A percentile compares a stretch with the other conserved stretches of the same genome.
These are phyloP conservation scores for Prunus armeniaca DNA, from an alignment of 306 rosid genomes.

Conservation along the genomic window DNA sequence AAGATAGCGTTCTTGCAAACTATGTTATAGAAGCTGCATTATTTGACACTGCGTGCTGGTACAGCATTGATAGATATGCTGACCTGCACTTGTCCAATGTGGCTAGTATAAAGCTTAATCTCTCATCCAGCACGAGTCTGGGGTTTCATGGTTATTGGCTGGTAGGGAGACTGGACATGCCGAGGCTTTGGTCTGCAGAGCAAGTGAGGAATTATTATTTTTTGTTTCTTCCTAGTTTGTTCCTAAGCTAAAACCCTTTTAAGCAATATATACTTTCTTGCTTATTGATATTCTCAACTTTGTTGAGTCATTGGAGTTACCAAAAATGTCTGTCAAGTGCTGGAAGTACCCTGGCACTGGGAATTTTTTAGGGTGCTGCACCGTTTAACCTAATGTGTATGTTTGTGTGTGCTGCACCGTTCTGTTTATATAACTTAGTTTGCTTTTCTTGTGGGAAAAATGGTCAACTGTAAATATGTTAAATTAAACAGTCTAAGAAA, in stretches of 20 bases:
- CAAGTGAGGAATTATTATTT: constrained; percentile 45
- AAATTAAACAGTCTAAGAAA: background rate
- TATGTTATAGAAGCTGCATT: constrained; percentile 67
- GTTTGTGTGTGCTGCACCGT: background rate
- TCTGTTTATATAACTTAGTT: background rate
- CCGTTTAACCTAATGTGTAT: background rate
- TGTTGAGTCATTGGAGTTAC: background rate
- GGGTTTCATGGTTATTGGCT: constrained; percentile 75
- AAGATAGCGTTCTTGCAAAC: constrained; percentile 53
- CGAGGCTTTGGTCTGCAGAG: constrained; percentile 97
- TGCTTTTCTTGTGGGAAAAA: background rate
- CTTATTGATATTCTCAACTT: background rate
- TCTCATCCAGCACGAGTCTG: constrained; percentile 26
- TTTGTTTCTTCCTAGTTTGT: background rate
- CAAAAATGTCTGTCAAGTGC: background rate
- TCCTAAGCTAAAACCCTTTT: background rate
- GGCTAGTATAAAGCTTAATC: constrained; percentile 54
- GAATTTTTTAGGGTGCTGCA: background rate
- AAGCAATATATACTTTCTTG: constrained; percentile 5
- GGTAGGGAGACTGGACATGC: constrained; percentile 59
- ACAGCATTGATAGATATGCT: constrained; percentile 37
- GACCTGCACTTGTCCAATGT: constrained; percentile 72
- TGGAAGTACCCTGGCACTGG: background rate
- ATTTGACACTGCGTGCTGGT: constrained; percentile 64
- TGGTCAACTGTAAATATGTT: background rate